Evolutionary conservation across 2,329 filamentous ascomycete genomes (phyloP), one percentile per base, ranked within the genome.

Genomic region (Stagonosporopsis chrysanthemi): DNA sequence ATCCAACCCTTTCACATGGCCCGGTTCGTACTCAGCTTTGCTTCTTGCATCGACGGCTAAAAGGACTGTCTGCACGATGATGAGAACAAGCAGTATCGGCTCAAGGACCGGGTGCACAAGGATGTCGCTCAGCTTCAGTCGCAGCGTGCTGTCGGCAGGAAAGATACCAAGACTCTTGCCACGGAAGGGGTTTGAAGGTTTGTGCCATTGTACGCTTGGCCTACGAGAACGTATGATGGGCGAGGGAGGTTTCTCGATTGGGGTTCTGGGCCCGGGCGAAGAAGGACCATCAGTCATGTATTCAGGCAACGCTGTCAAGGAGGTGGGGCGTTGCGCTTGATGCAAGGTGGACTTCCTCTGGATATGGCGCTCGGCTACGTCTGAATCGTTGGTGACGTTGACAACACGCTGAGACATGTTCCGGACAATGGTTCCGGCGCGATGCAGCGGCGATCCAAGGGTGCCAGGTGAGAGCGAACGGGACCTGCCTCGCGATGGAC

Each of bases 391-490:
- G 77, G 92, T 97, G 68, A 99, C 86, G 72, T 98, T 98, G 71
- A 99, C 95, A 53, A 99, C 93, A 80, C 95, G 91, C 79, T 97
- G 93, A 29, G 96, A 98, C 87, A 99, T 96, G 65, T 87, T 87
- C 62, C 82, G 76, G 71, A 84, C 72, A 70, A 84, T 80, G 58
- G 80, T 82, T 23, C 80, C 78, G 36, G 81, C 82, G 53, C 82
- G 74, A 42, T 77, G 74, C 43, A 85, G 72, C 22, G 82, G 79
- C 36, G 81, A 82, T 35, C 78, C 78, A 15, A 75, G 71, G 17
- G 74, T 71, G 35, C 76, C 74, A 12, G 81, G 78, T 41, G 81
- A 82, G 17, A 81, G 70, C 7, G 81, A 82, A 42, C 79, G 73
- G 54, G 78, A 76, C 85, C 81, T 64, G 78, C 85, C 70, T 44